Percentiles rank a stretch among this genome's conserved stretches.
Evolutionary conservation across 306 rosid species (phyloP).

Genomic region (Phaseolus lunatus): DNA sequence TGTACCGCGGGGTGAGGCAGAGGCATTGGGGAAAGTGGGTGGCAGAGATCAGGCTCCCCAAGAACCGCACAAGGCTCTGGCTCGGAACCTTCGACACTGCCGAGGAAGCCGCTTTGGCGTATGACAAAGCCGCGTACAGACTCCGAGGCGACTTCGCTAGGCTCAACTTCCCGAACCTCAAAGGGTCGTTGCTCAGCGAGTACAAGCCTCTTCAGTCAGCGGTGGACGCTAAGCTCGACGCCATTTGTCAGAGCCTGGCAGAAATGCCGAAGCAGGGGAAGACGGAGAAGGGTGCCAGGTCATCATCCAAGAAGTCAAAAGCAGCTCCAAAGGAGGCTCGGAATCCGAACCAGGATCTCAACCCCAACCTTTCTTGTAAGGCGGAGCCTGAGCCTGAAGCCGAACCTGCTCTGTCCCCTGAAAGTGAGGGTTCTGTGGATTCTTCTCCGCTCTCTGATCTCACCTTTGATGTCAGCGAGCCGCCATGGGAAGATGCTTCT

Average conservation of each 20-base stretch:
- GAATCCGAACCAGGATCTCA: not conserved
- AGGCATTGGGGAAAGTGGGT: constrained; percentile 99
- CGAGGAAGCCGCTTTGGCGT: constrained; percentile 97
- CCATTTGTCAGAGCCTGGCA: constrained; percentile 75
- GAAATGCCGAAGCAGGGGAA: constrained; percentile 68
- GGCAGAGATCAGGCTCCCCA: constrained; percentile 94
- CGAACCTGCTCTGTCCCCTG: constrained; percentile 52
- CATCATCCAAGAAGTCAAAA: constrained; percentile 34
- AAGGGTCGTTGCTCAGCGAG: constrained; percentile 60
- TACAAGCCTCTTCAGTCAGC: constrained; percentile 77
- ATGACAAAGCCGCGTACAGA: constrained; percentile 88
- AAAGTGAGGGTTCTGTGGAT: constrained; percentile 76
- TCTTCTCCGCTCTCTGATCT: constrained; percentile 90
- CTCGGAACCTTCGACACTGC: constrained; percentile 98
- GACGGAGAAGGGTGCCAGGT: constrained; percentile 48
- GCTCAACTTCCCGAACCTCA: constrained; percentile 87
- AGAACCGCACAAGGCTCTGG: constrained; percentile 94
- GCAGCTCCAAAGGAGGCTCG: not conserved
- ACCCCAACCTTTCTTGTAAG: constrained; percentile 30
- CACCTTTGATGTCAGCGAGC: constrained; percentile 68
- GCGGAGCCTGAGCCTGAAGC: constrained; percentile 47
- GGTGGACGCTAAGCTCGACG: constrained; percentile 87
- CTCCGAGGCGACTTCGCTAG: constrained; percentile 92
- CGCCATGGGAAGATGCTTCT: constrained; percentile 60
- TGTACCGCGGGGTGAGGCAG: constrained; percentile 94